phyloP scores from a whole-genome alignment of 1,139 yeast species.

The Taphrina betulina region DNA sequence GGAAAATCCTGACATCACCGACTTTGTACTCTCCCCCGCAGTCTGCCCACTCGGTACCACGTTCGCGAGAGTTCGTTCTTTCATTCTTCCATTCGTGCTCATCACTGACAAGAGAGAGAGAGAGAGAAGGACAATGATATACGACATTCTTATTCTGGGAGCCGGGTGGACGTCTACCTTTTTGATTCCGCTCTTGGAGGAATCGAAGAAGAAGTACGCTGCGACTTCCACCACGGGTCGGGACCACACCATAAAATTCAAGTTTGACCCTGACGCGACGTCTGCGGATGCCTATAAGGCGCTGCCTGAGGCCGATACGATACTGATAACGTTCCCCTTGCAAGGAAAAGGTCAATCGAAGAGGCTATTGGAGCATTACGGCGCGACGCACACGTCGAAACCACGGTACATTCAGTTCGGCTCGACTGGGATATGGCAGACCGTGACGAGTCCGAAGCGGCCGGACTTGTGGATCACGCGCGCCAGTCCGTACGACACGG shows the following conservation, averaged over 20 bases:
- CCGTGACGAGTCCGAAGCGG: neutral
- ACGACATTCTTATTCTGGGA: constrained; percentile 22
- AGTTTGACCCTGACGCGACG: constrained; percentile 6
- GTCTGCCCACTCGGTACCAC: too few species aligned
- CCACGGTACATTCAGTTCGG: constrained; percentile 7
- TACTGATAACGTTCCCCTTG: constrained; percentile 24
- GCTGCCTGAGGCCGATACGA: constrained; percentile 16
- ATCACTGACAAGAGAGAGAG: too few species aligned
- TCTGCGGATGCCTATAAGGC: neutral
- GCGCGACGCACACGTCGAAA: constrained; percentile 5
- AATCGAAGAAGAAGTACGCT: neutral
- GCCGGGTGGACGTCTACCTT: constrained; percentile 33
- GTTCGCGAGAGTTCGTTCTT: too few species aligned
- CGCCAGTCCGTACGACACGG: constrained; percentile 19
- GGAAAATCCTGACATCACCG: too few species aligned
- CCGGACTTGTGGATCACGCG: constrained; percentile 20
- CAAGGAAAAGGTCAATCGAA: constrained; percentile 1
- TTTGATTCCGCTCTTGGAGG: constrained; percentile 12
- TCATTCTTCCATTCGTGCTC: too few species aligned
- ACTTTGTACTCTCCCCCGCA: too few species aligned
- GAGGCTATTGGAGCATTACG: constrained; percentile 3
- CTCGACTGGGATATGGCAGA: constrained; percentile 27
- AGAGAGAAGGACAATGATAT: too few species aligned
- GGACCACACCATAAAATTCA: constrained; percentile 16
- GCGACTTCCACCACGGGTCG: constrained; percentile 28